Percentiles rank a stretch among this genome's conserved stretches.
These are phyloP conservation scores for Fremontodendron californicum DNA, from an alignment of 345 rosid species.

Conservation along the genomic window DNA sequence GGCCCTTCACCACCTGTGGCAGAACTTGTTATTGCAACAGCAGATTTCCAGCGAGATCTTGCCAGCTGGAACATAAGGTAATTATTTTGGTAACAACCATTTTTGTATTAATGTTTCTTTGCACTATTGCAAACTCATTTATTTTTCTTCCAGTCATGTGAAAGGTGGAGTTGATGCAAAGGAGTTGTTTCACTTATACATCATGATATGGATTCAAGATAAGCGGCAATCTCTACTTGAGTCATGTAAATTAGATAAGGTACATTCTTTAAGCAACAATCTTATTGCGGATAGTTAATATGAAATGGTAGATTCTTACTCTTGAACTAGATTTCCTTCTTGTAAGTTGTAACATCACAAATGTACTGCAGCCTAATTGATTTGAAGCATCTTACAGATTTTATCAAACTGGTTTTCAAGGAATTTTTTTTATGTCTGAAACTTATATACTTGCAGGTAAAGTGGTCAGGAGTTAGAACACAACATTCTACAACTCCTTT, in stretches of 20 bases:
- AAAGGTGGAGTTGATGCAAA: slow-evolving; percentile 98
- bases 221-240: slow-evolving; percentile 82
- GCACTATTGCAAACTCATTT: background rate
- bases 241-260: slow-evolving; percentile 96
- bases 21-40: slow-evolving; percentile 89
- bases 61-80: slow-evolving; percentile 80
- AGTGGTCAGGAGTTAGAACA: slow-evolving; percentile 93
- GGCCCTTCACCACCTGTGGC: slow-evolving; percentile 89
- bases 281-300: background rate
- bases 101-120: slow-evolving; percentile 8
- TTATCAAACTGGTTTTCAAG: background rate
- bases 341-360: background rate
- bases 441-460: slow-evolving; percentile 57
- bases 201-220: slow-evolving; percentile 97
- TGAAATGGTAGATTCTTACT: background rate
- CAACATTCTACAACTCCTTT: slow-evolving; percentile 96
- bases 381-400: background rate
- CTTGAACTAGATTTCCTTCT: background rate
- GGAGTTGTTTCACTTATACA: slow-evolving; percentile 87
- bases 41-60: slow-evolving; percentile 95
- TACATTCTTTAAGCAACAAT: slow-evolving; percentile 19
- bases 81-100: slow-evolving; percentile 8
- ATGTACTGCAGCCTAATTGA: background rate
- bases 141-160: slow-evolving; percentile 50
- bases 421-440: slow-evolving; percentile 12